Base-by-base conservation (phyloP, 306 rosid genomes). In the Vigna hirtella region DNA sequence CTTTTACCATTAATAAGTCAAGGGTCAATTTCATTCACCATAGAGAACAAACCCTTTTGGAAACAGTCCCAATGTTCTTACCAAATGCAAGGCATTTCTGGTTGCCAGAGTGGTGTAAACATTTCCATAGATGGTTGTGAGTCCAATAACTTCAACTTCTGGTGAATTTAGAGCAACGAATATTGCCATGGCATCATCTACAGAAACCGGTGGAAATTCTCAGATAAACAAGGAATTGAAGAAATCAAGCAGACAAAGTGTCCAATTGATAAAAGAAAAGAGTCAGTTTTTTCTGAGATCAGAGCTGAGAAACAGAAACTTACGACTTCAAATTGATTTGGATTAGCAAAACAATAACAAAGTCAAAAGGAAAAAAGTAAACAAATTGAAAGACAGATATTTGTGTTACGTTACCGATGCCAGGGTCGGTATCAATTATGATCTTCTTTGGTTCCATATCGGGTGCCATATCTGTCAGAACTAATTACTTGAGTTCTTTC, bases 351-450 rank as follows among this genome's bases (percentile, higher is more conserved):
- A 24, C 10, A 26, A 11, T 4, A 22, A 75, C 15, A 45, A 45
- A 42, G 47, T 42, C 1, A 7, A 10, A 9, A 28, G 32, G 32
- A 43, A 10, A 8, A 2, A 28, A 2, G 13, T 20, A 45, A 12
- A 7, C 1, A 13, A 45, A 56, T 16, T 15, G 67, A 77, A 68
- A 67, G 7, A 28, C 32, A 3, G 32, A 28, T 28, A 28, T 28
- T 3, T 28, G 32, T 28, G 32, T 18, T 13, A 24, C 56, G 50
- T 73, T 78, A 93, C 98, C 98, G 58, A 94, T 89, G 36, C 98
- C 98, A 36, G 98, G 98, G 67, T 94, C 98, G 14, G 98, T 94
- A 74, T 94, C 98, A 42, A 94, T 94, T 80, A 94, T 92, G 78
- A 92, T 87, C 89, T 92, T 92, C 92, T 92, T 92, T 59, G 91